These are phyloP conservation scores for Zymoseptoria brevis DNA, from an alignment of 2,329 filamentous ascomycete genomes.

Conservation along the genomic window DNA sequence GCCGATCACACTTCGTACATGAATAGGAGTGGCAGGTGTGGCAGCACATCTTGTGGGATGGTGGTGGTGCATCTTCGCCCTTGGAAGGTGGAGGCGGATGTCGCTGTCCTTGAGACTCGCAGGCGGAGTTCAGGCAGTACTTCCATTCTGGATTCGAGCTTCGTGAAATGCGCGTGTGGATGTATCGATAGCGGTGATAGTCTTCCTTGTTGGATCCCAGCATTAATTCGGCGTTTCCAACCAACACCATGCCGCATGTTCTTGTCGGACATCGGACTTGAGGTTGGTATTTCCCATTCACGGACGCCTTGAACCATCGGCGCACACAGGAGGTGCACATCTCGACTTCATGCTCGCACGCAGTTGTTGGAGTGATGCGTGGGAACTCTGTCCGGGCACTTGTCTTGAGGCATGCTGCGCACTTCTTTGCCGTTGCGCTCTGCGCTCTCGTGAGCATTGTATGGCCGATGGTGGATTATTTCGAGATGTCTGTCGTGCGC, in stretches of 20 bases:
- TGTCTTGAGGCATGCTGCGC: background rate
- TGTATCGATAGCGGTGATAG: background rate
- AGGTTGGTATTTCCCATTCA: background rate
- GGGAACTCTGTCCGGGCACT: background rate
- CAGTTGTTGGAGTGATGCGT: background rate
- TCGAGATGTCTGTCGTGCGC: background rate
- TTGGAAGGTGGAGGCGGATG: background rate
- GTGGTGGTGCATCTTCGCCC: background rate
- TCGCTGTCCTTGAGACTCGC: constrained; percentile 13
- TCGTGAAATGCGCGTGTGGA: background rate
- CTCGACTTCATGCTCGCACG: background rate
- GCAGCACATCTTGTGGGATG: constrained; percentile 3
- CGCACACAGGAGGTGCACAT: background rate
- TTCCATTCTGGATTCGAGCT: background rate
- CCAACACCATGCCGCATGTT: background rate
- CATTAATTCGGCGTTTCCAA: background rate
- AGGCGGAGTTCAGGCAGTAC: background rate
- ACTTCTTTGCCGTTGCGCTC: background rate
- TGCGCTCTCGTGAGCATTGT: background rate
- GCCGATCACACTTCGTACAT: constrained; percentile 6
- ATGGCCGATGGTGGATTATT: background rate
- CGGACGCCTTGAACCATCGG: background rate
- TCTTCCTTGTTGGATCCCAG: background rate
- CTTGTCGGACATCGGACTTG: background rate
- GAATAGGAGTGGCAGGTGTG: constrained; percentile 1